Base-by-base conservation (phyloP, 2,329 filamentous ascomycete species). In the Periconia macrospinosa region DNA sequence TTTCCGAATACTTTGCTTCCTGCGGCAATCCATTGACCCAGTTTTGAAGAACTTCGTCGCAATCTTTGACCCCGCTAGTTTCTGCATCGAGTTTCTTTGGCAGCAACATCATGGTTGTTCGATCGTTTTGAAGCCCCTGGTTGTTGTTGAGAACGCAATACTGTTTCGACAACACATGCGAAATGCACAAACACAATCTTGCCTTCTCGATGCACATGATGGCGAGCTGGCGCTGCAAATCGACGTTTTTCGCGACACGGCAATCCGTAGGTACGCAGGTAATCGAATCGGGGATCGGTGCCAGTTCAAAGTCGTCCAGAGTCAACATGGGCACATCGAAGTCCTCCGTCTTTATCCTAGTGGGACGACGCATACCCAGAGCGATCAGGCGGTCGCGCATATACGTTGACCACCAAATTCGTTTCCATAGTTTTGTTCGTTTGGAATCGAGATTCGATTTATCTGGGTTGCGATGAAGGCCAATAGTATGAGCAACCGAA, bases 341-440 rank as follows among this genome's bases (percentile, higher is more conserved):
- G 71, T 97, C 92, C 65, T 94, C 90, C 55, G 92, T 88, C 79
- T 95, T 95, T 74, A 97, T 95, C 49, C 92, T 83, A 40, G 92
- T 96, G 5, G 92, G 92, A 50, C 93, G 86, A 52, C 93, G 86
- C 92, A 97, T 97, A 52, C 93, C 93, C 13, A 97, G 79, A 1
- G 93, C 93, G 58, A 97, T 92, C 41, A 97, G 82, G 46, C 92
- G 89, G 74, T 97, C 93, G 50, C 92, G 88, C 86, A 96, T 96
- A 69, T 96, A 96, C 59, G 91, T 95, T 30, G 90, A 96, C 93
- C 93, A 97, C 93, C 93, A 97, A 62, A 97, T 94, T 49, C 92
- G 84, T 77, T 96, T 96, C 90, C 92, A 96, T 47, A 97, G 78
- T 66, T 86, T 90, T 69, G 92, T 89, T 66, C 90, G 88, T 49